phyloP scores from a whole-genome alignment of 441 rosid species.

The Populus hybrid region DNA sequence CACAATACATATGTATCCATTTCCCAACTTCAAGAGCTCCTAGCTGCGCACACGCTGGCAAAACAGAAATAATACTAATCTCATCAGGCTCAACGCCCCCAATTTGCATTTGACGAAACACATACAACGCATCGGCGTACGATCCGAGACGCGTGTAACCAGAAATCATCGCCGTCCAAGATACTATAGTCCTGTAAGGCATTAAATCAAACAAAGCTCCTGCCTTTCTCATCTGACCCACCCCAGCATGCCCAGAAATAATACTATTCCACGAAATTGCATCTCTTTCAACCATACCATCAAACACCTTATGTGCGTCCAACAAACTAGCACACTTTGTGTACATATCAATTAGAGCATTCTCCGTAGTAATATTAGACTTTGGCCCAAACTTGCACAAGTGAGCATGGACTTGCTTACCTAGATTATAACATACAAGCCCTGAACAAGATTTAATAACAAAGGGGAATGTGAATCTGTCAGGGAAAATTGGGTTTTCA shows the following conservation, averaged over 20 bases:
- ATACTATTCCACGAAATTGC: slow-evolving; percentile 55
- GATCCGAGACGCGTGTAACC: slow-evolving; percentile 26
- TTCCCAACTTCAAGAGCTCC: slow-evolving; percentile 63
- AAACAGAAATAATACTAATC: slow-evolving; percentile 50
- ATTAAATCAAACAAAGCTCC: slow-evolving; percentile 34
- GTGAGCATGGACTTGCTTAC: slow-evolving; percentile 48
- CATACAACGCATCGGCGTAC: background rate
- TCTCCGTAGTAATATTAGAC: slow-evolving; percentile 36
- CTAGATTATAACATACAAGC: slow-evolving; percentile 29
- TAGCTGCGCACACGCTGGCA: slow-evolving; percentile 59
- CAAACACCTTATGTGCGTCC: slow-evolving; percentile 46
- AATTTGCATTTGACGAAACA: slow-evolving; percentile 34
- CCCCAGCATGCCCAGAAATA: slow-evolving; percentile 46
- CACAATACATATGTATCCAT: slow-evolving; percentile 61
- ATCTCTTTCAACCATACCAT: slow-evolving; percentile 49
- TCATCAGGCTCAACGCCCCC: slow-evolving; percentile 55
- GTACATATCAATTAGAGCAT: slow-evolving; percentile 52
- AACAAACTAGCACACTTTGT: slow-evolving; percentile 34
- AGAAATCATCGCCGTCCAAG: slow-evolving; percentile 65
- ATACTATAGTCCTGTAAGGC: slow-evolving; percentile 40
- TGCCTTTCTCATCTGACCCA: slow-evolving; percentile 51
- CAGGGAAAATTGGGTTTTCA: slow-evolving; percentile 30
- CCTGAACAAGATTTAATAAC: slow-evolving; percentile 52
- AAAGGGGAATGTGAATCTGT: slow-evolving; percentile 60
- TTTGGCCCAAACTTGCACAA: slow-evolving; percentile 43